Base-by-base conservation (phyloP, 768 basidiomycete species). In the Leccinellum albellum region DNA sequence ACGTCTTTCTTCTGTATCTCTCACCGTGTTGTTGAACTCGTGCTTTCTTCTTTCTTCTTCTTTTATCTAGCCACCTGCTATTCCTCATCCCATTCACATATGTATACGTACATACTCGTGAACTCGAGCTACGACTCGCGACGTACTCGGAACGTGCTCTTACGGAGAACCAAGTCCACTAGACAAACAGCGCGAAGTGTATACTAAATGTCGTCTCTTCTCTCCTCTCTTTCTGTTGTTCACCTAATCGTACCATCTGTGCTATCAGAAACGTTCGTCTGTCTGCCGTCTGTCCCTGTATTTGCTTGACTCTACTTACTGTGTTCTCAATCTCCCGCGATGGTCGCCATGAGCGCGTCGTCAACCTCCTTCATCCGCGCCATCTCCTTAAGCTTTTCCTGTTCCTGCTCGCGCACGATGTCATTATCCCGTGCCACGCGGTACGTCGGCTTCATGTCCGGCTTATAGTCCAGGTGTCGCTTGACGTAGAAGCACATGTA, bases 401-500 rank as follows among this genome's bases (percentile, higher is more conserved):
- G 71, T 58, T 84, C 81, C 63, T 79, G 82, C 66, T 86, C 86
- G 61, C 78, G 76, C 7, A 81, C 81, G 6, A 82, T 83, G 65
- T 88, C 88, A 15, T 78, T 82, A 69, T 90, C 87, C 26, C 87
- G 77, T 42, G 81, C 76, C 33, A 82, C 73, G 2, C 86, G 79
- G 64, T 91, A 91, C 0, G 84, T 83, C 5, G 89, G 89, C 26
- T 78, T 83, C 65, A 77, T 78, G 66, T 83, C 71, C 0, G 87
- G 85, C 69, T 86, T 88, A 73, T 94, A 95, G 60, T 94, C 90
- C 47, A 95, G 76, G 59, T 91, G 84, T 12, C 90, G 84, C 71
- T 95, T 95, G 59, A 93, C 91, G 68, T 96, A 97, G 75, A 95
- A 94, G 60, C 92, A 91, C 94, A 96, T 95, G 71, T 96, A 96